A percentile compares a stretch with the other conserved stretches of the same genome.
phyloP scores from a whole-genome alignment of 176 grass and related monocot genomes.

The Chrysopogon serrulatus region DNA sequence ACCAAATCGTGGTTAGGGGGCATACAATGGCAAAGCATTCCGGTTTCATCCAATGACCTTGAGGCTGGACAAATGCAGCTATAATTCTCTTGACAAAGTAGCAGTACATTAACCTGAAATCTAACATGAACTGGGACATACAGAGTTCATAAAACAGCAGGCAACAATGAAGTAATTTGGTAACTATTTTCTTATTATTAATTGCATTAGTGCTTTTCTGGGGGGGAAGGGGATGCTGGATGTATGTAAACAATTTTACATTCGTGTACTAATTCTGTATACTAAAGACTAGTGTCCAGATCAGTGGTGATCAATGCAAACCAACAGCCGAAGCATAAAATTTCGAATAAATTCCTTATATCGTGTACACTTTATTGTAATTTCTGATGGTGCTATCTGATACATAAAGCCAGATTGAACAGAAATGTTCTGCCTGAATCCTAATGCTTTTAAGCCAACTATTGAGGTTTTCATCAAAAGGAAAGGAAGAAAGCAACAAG shows the following conservation, averaged over 20 bases:
- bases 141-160: background rate
- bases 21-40: background rate
- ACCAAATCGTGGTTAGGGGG: background rate
- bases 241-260: background rate
- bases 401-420: background rate
- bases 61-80: background rate
- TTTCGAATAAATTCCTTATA: background rate
- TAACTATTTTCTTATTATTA: background rate
- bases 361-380: background rate
- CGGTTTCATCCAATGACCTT: background rate
- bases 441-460: background rate
- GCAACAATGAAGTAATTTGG: background rate
- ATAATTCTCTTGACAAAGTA: background rate
- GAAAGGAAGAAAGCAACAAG: constrained; percentile 21
- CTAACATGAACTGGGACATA: background rate
- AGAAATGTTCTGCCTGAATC: background rate
- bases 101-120: background rate
- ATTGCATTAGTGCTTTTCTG: background rate
- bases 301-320: background rate
- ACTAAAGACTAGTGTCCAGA: background rate
- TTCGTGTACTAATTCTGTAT: background rate
- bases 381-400: background rate
- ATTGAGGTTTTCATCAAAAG: background rate
- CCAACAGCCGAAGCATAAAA: background rate
- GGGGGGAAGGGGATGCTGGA: background rate